Base-by-base conservation (phyloP, 768 basidiomycete genomes). In the Pleurotus salmoneostramineus region DNA sequence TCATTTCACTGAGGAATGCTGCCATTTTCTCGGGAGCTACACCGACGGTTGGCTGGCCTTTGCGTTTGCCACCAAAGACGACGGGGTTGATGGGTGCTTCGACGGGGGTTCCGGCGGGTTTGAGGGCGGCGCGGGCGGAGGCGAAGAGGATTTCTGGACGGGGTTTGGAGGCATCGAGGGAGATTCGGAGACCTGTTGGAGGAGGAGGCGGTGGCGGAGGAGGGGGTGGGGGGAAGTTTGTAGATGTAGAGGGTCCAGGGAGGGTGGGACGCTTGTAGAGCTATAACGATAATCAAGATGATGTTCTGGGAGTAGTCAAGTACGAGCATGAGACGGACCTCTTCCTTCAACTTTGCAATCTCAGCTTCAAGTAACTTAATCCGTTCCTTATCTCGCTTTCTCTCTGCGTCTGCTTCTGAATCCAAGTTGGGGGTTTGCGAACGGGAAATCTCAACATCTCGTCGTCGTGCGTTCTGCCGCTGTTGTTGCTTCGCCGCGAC, bases 1-100 rank as follows among this genome's bases (percentile, higher is more conserved):
- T 92, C 78, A 93, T 84, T 68, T 93, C 91, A 5, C 73, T 84
- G 61, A 93, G 69, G 64, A 93, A 93, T 1, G 86, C 89, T 0
- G 87, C 87, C 88, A 93, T 91, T 68, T 92, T 89, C 60, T 92
- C 91, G 2, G 86, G 79, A 0, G 88, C 80, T 7, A 93, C 77
- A n/a, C 87, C 87, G 8, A 91, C 75, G 0, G 87, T 83, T 0
- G 90, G 85, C 58, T 82, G 80, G 5, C 86, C 87, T 11, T 79
- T 68, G 54, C 82, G 81, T 37, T 74, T 77, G 15, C 55, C 48
- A 46, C 54, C 43, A 52, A 51, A 51, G 32, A 70, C 65, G 5
- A 67, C 65, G 14, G 76, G 72, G 63, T 88, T 89, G 56, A 90
- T 90, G 0, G 89, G 85, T 0, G 83, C 83, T 67, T 90, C 89